phyloP scores from a whole-genome alignment of 495 filamentous ascomycete species.

The Parathielavia hyrcaniae region DNA sequence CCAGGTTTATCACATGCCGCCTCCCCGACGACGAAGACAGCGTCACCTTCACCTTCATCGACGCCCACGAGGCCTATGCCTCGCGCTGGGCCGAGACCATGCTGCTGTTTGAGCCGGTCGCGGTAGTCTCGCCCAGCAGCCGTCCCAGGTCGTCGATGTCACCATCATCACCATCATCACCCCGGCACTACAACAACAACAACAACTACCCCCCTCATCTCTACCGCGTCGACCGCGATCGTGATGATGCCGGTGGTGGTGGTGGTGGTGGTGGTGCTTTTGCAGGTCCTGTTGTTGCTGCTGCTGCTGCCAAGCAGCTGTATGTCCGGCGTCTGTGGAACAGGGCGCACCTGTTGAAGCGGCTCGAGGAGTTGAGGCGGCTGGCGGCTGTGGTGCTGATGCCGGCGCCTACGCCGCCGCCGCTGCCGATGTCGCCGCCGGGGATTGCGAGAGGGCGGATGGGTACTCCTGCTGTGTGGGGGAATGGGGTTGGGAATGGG shows the following conservation, averaged over 20 bases:
- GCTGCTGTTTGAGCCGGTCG: conserved; percentile 28
- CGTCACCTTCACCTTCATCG: conserved; percentile 29
- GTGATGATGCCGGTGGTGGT: too few species aligned
- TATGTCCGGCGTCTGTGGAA: conserved; percentile 32
- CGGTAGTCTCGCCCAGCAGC: background rate
- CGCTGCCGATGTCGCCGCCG: background rate
- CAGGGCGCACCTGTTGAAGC: conserved; percentile 17
- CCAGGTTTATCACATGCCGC: conserved; percentile 34
- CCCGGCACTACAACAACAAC: background rate
- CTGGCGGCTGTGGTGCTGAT: background rate
- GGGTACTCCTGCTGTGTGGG: conserved; percentile 3
- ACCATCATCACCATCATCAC: background rate
- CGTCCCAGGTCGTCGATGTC: background rate
- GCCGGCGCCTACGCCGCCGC: background rate
- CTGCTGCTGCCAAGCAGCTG: conserved; percentile 20
- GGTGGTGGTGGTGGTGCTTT: conserved; percentile 1
- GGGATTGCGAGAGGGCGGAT: background rate
- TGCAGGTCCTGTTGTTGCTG: background rate
- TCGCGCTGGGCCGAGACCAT: conserved; percentile 26
- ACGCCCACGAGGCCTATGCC: conserved; percentile 19
- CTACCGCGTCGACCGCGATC: too few species aligned
- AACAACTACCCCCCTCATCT: background rate
- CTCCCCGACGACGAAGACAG: conserved; percentile 34
- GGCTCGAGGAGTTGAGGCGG: conserved; percentile 24
- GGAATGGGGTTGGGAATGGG: background rate